These are phyloP conservation scores for Zizania palustris DNA, from an alignment of 202 grass and related monocot genomes.

Conservation along the genomic window DNA sequence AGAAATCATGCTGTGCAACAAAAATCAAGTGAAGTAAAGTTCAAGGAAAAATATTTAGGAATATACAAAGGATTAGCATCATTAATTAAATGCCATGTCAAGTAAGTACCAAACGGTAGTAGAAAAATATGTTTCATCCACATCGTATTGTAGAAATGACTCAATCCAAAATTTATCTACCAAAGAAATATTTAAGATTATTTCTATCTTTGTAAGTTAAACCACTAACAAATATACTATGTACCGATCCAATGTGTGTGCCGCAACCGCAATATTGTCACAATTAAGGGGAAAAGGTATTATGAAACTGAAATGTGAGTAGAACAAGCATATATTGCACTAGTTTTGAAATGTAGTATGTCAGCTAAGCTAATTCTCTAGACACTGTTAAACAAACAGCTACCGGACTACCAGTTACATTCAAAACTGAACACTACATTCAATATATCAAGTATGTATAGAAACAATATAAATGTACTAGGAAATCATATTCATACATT, in stretches of 20 bases:
- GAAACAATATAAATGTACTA: neutral
- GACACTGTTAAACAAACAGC: neutral
- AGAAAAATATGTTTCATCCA: neutral
- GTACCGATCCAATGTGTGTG: neutral
- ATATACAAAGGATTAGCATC: constrained; percentile 18
- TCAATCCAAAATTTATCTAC: neutral
- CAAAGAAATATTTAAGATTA: constrained; percentile 5
- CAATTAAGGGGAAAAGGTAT: neutral
- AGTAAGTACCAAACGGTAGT: constrained; percentile 12
- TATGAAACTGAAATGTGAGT: neutral
- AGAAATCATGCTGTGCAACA: constrained; percentile 58
- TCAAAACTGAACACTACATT: constrained; percentile 1
- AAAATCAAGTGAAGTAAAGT: constrained; percentile 44
- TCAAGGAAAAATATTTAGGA: constrained; percentile 34
- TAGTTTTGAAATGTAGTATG: constrained; percentile 1
- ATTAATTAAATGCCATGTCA: constrained; percentile 6
- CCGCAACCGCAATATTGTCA: neutral
- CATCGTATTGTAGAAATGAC: neutral
- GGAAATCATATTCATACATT: neutral
- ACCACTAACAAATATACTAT: constrained; percentile 2
- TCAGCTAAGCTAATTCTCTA: constrained; percentile 9
- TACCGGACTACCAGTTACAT: neutral
- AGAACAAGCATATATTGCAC: neutral
- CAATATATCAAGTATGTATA: neutral
- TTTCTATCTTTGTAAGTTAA: neutral